A percentile compares a stretch with the other conserved stretches of the same genome.
phyloP scores from a whole-genome alignment of 495 filamentous ascomycete genomes.

The Massariosphaeria phaeospora region DNA sequence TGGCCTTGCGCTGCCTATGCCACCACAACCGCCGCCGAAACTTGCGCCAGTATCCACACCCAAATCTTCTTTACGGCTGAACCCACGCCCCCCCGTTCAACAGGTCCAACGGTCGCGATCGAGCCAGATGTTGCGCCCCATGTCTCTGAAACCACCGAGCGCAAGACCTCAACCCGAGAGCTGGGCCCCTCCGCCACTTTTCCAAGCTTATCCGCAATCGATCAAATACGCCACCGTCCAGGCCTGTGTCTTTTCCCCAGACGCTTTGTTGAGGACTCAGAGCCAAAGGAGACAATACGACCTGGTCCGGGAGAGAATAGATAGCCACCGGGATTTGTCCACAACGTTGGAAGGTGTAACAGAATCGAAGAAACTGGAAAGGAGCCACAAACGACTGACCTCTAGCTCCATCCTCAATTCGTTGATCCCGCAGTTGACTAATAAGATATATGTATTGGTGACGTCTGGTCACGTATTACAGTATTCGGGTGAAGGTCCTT shows the following conservation, averaged over 20 bases:
- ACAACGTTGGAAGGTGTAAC: constrained; percentile 37
- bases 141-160: constrained; percentile 15
- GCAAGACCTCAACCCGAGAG: constrained; percentile 6
- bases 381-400: constrained; percentile 28
- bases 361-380: constrained; percentile 32
- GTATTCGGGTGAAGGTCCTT: constrained; percentile 74
- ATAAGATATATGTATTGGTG: constrained; percentile 76
- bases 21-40: constrained; percentile 13
- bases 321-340: constrained; percentile 34
- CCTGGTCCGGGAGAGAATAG: constrained; percentile 43
- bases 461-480: constrained; percentile 83
- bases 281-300: constrained; percentile 45
- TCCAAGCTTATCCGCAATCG: constrained; percentile 86
- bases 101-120: constrained; percentile 18
- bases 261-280: constrained; percentile 60
- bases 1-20: constrained; percentile 34
- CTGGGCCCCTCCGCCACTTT: constrained; percentile 80
- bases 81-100: constrained; percentile 16
- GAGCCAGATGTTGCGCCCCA: constrained; percentile 19
- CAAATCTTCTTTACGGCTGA: constrained; percentile 25
- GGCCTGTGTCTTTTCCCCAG: constrained; percentile 50
- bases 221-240: constrained; percentile 53
- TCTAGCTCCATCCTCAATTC: constrained; percentile 60
- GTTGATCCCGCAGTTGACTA: constrained; percentile 58
- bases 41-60: constrained; percentile 9